phyloP scores from a whole-genome alignment of 371 early-diverging fungal genomes.

The Mucor lusitanicus region DNA sequence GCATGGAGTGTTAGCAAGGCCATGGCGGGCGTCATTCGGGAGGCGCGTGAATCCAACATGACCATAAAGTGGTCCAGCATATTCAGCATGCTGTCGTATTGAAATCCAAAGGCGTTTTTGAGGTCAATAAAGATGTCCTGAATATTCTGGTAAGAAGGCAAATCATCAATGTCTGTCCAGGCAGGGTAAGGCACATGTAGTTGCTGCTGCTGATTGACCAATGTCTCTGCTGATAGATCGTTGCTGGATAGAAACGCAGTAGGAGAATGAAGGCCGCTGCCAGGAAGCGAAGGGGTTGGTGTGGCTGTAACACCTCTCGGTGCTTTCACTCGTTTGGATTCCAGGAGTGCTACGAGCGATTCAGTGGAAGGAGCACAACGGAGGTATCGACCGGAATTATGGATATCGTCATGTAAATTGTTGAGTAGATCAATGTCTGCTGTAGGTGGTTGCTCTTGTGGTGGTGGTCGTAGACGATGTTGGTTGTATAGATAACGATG shows the following conservation, averaged over 20 bases:
- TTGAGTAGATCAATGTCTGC: constrained; percentile 66
- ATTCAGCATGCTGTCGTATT: constrained; percentile 78
- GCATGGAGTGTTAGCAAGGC: constrained; percentile 81
- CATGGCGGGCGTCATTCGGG: constrained; percentile 73
- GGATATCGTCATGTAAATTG: constrained; percentile 51
- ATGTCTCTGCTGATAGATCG: constrained; percentile 17
- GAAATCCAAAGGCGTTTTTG: constrained; percentile 77
- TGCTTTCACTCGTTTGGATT: constrained; percentile 53
- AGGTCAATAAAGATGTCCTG: constrained; percentile 68
- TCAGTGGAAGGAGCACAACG: constrained; percentile 75
- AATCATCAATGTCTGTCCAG: constrained; percentile 63
- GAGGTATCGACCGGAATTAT: constrained; percentile 68
- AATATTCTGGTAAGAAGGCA: constrained; percentile 66
- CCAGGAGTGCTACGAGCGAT: constrained; percentile 67
- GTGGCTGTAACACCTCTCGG: constrained; percentile 15
- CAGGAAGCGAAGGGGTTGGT: constrained; percentile 5
- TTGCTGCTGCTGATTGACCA: constrained; percentile 26
- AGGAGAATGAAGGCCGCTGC: constrained; percentile 4
- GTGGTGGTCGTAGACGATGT: not conserved
- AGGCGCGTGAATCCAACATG: constrained; percentile 83
- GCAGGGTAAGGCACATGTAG: constrained; percentile 63
- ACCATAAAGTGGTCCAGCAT: constrained; percentile 76
- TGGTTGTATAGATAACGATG: not conserved
- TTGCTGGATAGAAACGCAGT: not conserved
- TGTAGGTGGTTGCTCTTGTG: constrained; percentile 1